A percentile compares a stretch with the other conserved stretches of the same genome.
Conservation (phyloP, 192 early-diverging fungal genomes). For the Phycomyces blakesleeanus region DNA sequence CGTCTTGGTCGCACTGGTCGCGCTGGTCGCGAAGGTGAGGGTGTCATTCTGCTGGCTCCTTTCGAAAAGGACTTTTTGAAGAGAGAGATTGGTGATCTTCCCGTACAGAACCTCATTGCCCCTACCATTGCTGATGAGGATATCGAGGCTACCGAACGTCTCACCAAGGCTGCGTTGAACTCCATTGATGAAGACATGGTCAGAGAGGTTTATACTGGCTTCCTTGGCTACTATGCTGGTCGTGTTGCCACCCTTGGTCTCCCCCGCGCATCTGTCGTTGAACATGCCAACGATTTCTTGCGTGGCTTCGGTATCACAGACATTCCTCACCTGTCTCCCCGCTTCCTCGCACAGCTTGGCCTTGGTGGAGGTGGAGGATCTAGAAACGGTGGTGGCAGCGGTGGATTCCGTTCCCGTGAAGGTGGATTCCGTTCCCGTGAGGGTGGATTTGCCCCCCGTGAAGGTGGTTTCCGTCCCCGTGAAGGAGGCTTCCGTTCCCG, state of each 20-base stretch:
- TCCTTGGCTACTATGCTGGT: constrained; percentile 53
- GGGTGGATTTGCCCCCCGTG: no score
- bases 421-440: constrained; percentile 1
- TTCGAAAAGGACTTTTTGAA: constrained; percentile 74
- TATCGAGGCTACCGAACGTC: constrained; percentile 20
- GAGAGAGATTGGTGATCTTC: constrained; percentile 51
- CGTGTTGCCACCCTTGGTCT: constrained; percentile 38
- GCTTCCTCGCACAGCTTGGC: constrained; percentile 44
- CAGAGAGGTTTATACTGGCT: constrained; percentile 54
- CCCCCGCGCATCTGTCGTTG: constrained; percentile 35
- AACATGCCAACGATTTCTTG: constrained; percentile 39
- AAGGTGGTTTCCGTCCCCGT: neutral
- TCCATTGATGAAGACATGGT: constrained; percentile 48
- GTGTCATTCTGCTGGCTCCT: constrained; percentile 73
- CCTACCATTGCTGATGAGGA: constrained; percentile 26
- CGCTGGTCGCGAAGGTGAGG: constrained; percentile 88
- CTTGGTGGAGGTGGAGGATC: constrained; percentile 11
- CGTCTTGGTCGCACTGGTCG: constrained; percentile 95
- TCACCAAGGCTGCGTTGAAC: constrained; percentile 29
- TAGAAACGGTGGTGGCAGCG: neutral
- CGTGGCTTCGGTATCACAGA: constrained; percentile 41
- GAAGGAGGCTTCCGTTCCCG: neutral
- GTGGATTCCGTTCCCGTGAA: neutral
- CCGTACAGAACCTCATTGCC: constrained; percentile 46
- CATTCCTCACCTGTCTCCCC: constrained; percentile 39